Evolutionary conservation across 2,329 filamentous ascomycete genomes (phyloP).

Genomic region (Diaporthe sp.): DNA sequence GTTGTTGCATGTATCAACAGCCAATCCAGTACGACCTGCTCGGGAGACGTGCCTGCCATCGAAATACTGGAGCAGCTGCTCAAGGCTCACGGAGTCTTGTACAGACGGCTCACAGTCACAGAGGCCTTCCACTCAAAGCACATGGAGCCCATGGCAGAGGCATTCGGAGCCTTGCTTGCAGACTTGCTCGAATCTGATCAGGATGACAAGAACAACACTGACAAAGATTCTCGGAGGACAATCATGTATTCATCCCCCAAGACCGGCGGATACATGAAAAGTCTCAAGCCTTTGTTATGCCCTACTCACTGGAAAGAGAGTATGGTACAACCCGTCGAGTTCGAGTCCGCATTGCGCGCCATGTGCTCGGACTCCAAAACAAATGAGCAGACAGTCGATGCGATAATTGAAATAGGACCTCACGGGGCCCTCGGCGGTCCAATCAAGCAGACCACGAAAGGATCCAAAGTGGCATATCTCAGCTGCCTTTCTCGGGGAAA

Average conservation of each 20-base stretch:
- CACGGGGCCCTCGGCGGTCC: background rate
- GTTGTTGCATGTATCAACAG: background rate
- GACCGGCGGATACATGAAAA: background rate
- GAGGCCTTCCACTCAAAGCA: background rate
- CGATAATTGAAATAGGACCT: background rate
- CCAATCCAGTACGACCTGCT: background rate
- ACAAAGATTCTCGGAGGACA: background rate
- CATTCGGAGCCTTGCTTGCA: background rate
- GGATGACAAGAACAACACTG: no score
- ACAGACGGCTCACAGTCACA: background rate
- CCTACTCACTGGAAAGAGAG: background rate
- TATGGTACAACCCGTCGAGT: background rate
- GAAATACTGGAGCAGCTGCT: background rate
- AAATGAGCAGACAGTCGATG: background rate
- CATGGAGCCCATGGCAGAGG: background rate
- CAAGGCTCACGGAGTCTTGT: background rate
- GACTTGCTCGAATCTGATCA: background rate
- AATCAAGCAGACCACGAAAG: background rate
- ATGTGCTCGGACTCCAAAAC: background rate
- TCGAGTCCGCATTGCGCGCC: background rate
- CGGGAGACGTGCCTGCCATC: background rate
- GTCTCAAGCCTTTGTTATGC: background rate
- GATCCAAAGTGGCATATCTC: background rate
- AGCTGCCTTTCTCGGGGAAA: background rate
- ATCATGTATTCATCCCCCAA: background rate